Evolutionary conservation across 2,329 filamentous ascomycete genomes (phyloP).

Genomic region (Metarhizium brunneum): DNA sequence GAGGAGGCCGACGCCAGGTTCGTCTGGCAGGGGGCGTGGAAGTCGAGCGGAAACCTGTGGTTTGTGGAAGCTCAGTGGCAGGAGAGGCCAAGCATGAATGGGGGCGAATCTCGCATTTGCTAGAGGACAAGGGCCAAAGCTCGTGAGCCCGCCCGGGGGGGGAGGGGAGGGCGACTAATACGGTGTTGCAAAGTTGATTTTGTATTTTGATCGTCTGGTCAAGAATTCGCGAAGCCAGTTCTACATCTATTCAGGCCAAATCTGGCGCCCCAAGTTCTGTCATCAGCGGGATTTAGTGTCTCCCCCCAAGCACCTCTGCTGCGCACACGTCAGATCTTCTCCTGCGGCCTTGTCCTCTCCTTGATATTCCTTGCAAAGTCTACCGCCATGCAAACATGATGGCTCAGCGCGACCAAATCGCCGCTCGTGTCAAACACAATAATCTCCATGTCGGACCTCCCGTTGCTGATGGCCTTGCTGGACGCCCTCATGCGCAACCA

Average conservation of each 20-base stretch:
- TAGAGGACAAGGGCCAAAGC: no score
- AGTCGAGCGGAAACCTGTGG: slow-evolving; percentile 21
- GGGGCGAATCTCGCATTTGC: neutral
- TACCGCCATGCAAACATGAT: slow-evolving; percentile 21
- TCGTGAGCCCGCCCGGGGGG: no score
- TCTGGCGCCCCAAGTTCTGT: no score
- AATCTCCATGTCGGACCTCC: slow-evolving; percentile 67
- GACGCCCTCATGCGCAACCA: slow-evolving; percentile 61
- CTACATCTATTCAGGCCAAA: no score
- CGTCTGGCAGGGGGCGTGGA: slow-evolving; percentile 21
- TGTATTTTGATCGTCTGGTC: no score
- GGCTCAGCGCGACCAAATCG: slow-evolving; percentile 21
- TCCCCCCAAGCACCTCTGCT: no score
- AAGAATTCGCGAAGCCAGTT: no score
- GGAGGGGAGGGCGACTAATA: no score
- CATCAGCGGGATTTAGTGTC: no score
- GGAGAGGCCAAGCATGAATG: slow-evolving; percentile 9
- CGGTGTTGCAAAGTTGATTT: no score
- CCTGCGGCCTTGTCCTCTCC: slow-evolving; percentile 1
- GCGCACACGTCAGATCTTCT: neutral
- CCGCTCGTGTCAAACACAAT: slow-evolving; percentile 45
- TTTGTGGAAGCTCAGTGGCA: slow-evolving; percentile 28
- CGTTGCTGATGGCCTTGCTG: slow-evolving; percentile 59
- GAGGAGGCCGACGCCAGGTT: slow-evolving; percentile 26
- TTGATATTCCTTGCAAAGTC: slow-evolving; percentile 15